Conservation (phyloP, 2,329 filamentous ascomycete species). For the Xylariaceae sp. region DNA sequence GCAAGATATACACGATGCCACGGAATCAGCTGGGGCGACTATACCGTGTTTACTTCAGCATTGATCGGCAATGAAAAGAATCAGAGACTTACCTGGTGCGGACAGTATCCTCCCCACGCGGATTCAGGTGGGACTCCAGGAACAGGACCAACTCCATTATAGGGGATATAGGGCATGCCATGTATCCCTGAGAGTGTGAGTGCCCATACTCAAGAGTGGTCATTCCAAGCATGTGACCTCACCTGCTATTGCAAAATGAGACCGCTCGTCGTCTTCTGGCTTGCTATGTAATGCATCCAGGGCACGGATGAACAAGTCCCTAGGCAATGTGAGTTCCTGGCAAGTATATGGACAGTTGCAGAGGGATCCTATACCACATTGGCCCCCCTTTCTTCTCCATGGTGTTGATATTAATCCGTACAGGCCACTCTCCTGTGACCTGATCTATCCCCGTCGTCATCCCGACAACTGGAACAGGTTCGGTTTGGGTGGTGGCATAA, state of each 20-base stretch:
- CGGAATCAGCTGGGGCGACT: slow-evolving; percentile 45
- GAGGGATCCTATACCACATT: slow-evolving; percentile 21
- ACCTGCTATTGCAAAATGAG: slow-evolving; percentile 49
- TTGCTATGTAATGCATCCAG: slow-evolving; percentile 40
- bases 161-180: slow-evolving; percentile 38
- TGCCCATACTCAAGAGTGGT: background rate
- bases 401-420: slow-evolving; percentile 44
- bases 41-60: slow-evolving; percentile 7
- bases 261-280: slow-evolving; percentile 39
- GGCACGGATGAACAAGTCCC: slow-evolving; percentile 48
- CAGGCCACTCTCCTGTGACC: slow-evolving; percentile 38
- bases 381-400: slow-evolving; percentile 33
- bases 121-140: slow-evolving; percentile 28
- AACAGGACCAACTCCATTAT: slow-evolving; percentile 36
- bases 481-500: slow-evolving; percentile 9
- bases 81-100: slow-evolving; percentile 37
- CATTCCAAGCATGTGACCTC: slow-evolving; percentile 10
- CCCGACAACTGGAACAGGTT: slow-evolving; percentile 24
- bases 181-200: slow-evolving; percentile 25
- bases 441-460: slow-evolving; percentile 26
- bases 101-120: slow-evolving; percentile 24
- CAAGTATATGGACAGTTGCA: slow-evolving; percentile 1
- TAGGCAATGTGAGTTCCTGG: slow-evolving; percentile 13
- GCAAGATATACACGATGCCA: slow-evolving; percentile 55
- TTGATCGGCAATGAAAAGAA: slow-evolving; percentile 3